Percentiles rank a stretch among this genome's conserved stretches.
These are phyloP conservation scores for Extremus antarcticus DNA, from an alignment of 495 filamentous ascomycete species.

Conservation along the genomic window DNA sequence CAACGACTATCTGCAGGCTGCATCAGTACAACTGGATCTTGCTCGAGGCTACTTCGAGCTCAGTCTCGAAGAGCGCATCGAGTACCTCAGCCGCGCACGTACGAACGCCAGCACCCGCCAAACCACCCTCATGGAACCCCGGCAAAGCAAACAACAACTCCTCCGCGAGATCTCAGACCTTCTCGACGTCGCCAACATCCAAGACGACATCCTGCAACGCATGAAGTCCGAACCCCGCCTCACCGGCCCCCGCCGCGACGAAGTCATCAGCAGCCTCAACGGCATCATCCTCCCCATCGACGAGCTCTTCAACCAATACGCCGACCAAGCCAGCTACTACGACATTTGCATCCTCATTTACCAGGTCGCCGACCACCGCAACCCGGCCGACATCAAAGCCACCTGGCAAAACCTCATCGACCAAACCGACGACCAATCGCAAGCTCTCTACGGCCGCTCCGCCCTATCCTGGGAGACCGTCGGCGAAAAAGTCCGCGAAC, in stretches of 20 bases:
- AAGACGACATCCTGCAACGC: conserved; percentile 79
- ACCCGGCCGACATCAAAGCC: conserved; percentile 62
- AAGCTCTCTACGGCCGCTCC: conserved; percentile 24
- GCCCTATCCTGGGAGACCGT: conserved; percentile 69
- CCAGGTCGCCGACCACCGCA: conserved; percentile 77
- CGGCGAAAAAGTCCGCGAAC: conserved; percentile 56
- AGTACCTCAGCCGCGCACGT: conserved; percentile 77
- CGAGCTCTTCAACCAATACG: conserved; percentile 84
- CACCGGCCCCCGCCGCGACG: conserved; percentile 41
- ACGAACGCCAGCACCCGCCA: conserved; percentile 66
- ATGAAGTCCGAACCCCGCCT: conserved; percentile 64
- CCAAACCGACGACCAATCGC: conserved; percentile 52
- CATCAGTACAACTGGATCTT: conserved; percentile 70
- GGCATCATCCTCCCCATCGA: conserved; percentile 58
- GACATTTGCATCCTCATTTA: conserved; percentile 89
- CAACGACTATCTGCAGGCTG: conserved; percentile 70
- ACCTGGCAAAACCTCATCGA: conserved; percentile 80
- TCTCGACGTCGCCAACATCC: conserved; percentile 86
- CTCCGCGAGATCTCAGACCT: conserved; percentile 73
- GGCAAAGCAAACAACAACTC: conserved; percentile 65
- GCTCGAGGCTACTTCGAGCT: conserved; percentile 71
- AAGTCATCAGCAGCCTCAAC: conserved; percentile 57
- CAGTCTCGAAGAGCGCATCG: conserved; percentile 65
- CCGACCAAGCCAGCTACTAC: conserved; percentile 78
- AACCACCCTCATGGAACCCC: conserved; percentile 51